These are phyloP conservation scores for Dictyostelium firmibasis DNA, from an alignment of 78 protist genomes.

Conservation along the genomic window DNA sequence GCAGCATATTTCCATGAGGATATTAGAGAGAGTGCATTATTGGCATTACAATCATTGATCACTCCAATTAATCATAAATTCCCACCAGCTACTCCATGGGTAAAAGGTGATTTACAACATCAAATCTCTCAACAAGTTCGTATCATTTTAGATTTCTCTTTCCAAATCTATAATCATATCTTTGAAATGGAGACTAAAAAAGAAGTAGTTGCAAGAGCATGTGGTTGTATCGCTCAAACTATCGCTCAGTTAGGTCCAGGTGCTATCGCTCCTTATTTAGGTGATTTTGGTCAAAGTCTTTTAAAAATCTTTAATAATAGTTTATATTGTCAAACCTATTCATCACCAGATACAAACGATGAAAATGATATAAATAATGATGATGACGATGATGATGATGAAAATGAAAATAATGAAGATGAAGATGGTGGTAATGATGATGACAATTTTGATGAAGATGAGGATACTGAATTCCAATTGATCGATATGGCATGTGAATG, in stretches of 20 bases:
- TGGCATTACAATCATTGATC: not conserved
- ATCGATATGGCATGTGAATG: constrained; percentile 36
- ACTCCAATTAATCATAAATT: not conserved
- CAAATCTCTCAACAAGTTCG: not conserved
- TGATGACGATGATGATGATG: not conserved
- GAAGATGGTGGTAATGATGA: not conserved
- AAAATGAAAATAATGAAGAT: not conserved
- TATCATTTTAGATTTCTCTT: constrained; percentile 35
- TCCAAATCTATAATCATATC: constrained; percentile 26
- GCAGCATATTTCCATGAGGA: constrained; percentile 37
- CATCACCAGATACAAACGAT: constrained; percentile 3
- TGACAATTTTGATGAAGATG: constrained; percentile 52
- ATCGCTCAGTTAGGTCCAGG: constrained; percentile 32
- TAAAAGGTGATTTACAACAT: constrained; percentile 25
- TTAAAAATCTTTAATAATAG: not conserved
- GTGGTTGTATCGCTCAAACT: constrained; percentile 30
- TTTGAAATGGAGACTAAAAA: not conserved
- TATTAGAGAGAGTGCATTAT: constrained; percentile 14
- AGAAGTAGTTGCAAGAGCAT: constrained; percentile 23
- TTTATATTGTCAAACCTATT: constrained; percentile 42
- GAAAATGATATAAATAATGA: not conserved
- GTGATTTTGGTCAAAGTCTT: not conserved
- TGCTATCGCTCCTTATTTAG: constrained; percentile 32
- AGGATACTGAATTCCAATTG: constrained; percentile 12
- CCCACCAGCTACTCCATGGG: constrained; percentile 20